Percentiles rank a stretch among this genome's conserved stretches.
phyloP scores from a whole-genome alignment of 768 basidiomycete genomes.

The Phylloporus sp. region DNA sequence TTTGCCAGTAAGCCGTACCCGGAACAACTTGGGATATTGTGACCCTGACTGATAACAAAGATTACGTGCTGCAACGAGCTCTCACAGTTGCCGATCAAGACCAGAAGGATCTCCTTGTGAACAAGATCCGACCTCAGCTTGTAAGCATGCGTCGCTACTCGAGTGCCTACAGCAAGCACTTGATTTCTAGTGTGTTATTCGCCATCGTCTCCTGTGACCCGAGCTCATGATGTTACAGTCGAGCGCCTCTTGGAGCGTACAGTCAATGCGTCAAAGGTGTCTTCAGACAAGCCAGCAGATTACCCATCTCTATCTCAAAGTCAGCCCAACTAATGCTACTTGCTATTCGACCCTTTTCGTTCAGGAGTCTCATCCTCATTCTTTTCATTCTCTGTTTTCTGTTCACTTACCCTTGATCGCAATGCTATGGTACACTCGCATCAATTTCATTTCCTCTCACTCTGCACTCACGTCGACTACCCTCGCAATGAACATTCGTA shows the following conservation, averaged over 20 bases:
- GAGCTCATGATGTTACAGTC: slow-evolving; percentile 39
- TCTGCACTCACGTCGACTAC: slow-evolving; percentile 32
- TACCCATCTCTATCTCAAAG: slow-evolving; percentile 28
- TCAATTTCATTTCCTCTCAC: slow-evolving; percentile 25
- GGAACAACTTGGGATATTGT: not conserved
- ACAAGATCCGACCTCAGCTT: slow-evolving; percentile 63
- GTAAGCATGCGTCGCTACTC: slow-evolving; percentile 68
- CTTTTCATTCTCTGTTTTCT: not conserved
- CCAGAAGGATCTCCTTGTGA: slow-evolving; percentile 65
- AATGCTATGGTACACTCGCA: slow-evolving; percentile 37
- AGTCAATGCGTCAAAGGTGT: slow-evolving; percentile 24
- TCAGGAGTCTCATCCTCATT: slow-evolving; percentile 6
- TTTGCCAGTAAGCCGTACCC: slow-evolving; percentile 68
- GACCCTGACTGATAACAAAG: slow-evolving; percentile 34
- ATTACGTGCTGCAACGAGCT: slow-evolving; percentile 84
- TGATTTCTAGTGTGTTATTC: slow-evolving; percentile 63
- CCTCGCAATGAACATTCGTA: slow-evolving; percentile 36
- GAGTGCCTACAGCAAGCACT: slow-evolving; percentile 74
- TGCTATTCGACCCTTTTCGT: not conserved
- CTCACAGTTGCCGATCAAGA: slow-evolving; percentile 64
- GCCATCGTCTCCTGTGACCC: not conserved
- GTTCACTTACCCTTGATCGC: slow-evolving; percentile 25
- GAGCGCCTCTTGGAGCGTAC: slow-evolving; percentile 65
- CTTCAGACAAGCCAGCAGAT: slow-evolving; percentile 28
- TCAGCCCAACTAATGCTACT: slow-evolving; percentile 19